phyloP scores from a whole-genome alignment of 352 stramenopile species.

The Phytophthora sojae region DNA sequence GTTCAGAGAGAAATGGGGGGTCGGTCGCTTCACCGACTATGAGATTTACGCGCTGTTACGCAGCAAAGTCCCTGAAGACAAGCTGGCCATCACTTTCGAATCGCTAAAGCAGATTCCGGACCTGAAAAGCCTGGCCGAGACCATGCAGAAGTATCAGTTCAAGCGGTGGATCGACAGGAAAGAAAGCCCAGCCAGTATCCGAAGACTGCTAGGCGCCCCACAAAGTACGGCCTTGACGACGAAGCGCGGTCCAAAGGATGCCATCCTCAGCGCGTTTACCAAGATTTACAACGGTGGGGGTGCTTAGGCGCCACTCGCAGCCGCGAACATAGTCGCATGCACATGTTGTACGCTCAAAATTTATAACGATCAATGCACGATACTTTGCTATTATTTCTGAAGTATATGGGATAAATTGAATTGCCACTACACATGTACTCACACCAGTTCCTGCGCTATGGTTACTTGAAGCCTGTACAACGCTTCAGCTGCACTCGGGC shows the following conservation, averaged over 20 bases:
- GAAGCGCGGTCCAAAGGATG: neutral
- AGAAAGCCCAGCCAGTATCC: neutral
- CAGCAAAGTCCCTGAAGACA: neutral
- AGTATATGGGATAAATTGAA: too few relatives aligned
- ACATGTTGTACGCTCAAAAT: too few relatives aligned
- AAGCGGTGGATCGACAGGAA: neutral
- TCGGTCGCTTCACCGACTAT: neutral
- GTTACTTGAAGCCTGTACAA: conserved; percentile 35
- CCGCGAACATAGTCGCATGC: too few relatives aligned
- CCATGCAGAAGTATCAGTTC: neutral
- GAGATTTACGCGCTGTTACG: neutral
- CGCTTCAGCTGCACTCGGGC: too few relatives aligned
- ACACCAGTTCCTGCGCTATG: conserved; percentile 4
- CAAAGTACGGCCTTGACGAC: neutral
- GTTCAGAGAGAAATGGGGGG: neutral
- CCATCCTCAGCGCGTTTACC: neutral
- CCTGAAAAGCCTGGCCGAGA: neutral
- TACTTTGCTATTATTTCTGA: too few relatives aligned
- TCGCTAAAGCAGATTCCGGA: neutral
- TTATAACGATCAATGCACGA: too few relatives aligned
- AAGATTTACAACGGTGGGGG: neutral
- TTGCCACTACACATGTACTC: too few relatives aligned
- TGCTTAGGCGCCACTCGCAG: too few relatives aligned
- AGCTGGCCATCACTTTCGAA: neutral
- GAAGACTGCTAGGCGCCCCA: neutral